phyloP scores from a whole-genome alignment of 805 yeast species.

The Yamadazyma sp. region DNA sequence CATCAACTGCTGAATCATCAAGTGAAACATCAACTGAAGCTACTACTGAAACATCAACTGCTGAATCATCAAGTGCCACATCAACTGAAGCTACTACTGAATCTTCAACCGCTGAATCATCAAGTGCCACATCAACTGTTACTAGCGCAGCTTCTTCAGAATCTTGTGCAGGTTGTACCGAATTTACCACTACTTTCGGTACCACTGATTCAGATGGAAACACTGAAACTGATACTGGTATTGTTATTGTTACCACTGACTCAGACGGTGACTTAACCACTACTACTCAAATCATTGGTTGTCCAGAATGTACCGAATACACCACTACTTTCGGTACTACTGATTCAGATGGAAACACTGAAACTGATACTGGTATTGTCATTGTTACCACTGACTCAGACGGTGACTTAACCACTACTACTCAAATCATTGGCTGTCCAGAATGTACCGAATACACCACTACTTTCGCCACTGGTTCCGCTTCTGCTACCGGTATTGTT shows the following conservation, averaged over 20 bases:
- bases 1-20: constrained; percentile 1
- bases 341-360: constrained; percentile 13
- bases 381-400: constrained; percentile 15
- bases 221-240: constrained; percentile 13
- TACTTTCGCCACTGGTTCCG: constrained; percentile 10
- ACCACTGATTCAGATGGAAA: constrained; percentile 11
- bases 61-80: constrained; percentile 1
- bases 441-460: constrained; percentile 9
- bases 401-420: constrained; percentile 14
- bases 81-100: constrained; percentile 1
- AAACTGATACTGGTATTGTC: constrained; percentile 14
- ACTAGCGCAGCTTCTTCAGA: neutral
- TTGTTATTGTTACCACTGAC: constrained; percentile 16
- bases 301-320: constrained; percentile 12
- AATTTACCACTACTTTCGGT: constrained; percentile 18
- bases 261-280: constrained; percentile 12
- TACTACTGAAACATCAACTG: constrained; percentile 1
- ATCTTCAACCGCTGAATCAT: neutral
- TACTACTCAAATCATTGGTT: too few species aligned
- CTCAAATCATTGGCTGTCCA: constrained; percentile 5
- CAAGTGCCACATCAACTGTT: neutral
- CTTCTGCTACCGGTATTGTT: neutral
- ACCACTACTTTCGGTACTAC: constrained; percentile 17
- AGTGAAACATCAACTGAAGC: neutral
- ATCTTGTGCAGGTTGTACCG: constrained; percentile 7